phyloP scores from a whole-genome alignment of 495 filamentous ascomycete genomes.

The Terfezia boudieri region DNA sequence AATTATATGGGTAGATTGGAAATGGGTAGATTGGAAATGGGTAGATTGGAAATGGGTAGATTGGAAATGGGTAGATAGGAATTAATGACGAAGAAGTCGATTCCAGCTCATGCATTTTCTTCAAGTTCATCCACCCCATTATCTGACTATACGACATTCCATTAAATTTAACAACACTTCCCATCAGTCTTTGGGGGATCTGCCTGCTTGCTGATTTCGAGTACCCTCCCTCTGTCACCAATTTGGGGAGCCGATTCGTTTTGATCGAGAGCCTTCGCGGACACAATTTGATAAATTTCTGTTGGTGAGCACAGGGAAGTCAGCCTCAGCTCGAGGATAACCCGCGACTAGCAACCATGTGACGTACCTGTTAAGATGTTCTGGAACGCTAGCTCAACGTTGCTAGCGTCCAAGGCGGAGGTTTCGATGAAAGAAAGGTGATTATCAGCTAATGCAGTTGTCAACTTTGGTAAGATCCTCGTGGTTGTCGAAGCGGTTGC shows the following conservation, averaged over 20 bases:
- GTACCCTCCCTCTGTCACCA: slow-evolving; percentile 47
- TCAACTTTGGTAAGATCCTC: neutral
- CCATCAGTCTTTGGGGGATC: slow-evolving; percentile 58
- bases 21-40: no score
- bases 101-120: slow-evolving; percentile 19
- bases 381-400: slow-evolving; percentile 98
- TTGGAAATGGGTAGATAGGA: no score
- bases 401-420: slow-evolving; percentile 93
- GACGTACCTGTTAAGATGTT: slow-evolving; percentile 88
- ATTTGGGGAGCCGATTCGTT: slow-evolving; percentile 54
- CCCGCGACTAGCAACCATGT: no score
- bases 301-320: neutral
- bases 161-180: slow-evolving; percentile 49
- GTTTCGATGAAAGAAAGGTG: slow-evolving; percentile 97
- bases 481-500: neutral
- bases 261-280: slow-evolving; percentile 81
- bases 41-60: no score
- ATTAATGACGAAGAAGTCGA: slow-evolving; percentile 2
- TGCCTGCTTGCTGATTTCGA: slow-evolving; percentile 61
- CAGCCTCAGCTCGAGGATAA: neutral
- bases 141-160: slow-evolving; percentile 21
- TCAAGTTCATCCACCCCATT: slow-evolving; percentile 21
- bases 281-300: slow-evolving; percentile 99
- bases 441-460: slow-evolving; percentile 47
- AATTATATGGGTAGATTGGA: no score